Conservation (phyloP, 495 filamentous ascomycete species). For the Tetracladium setigerum region DNA sequence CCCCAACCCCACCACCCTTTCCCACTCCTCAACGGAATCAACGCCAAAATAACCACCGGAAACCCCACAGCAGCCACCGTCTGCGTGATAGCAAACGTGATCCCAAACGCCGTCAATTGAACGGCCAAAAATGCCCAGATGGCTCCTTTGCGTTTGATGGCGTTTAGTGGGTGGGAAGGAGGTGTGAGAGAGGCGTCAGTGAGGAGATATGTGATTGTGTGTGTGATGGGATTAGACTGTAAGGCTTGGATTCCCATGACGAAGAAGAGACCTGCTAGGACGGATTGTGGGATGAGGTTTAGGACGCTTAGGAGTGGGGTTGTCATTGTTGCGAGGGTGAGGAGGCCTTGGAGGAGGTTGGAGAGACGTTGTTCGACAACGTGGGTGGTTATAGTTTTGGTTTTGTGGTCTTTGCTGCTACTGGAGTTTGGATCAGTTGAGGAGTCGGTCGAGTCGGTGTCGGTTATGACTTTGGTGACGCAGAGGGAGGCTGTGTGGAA, state of each 20-base stretch:
- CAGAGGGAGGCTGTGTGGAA: slow-evolving; percentile 86
- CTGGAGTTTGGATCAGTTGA: slow-evolving; percentile 38
- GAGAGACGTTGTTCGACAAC: slow-evolving; percentile 90
- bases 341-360: slow-evolving; percentile 76
- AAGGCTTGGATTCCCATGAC: slow-evolving; percentile 87
- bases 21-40: slow-evolving; percentile 78
- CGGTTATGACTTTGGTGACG: slow-evolving; percentile 56
- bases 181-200: slow-evolving; percentile 60
- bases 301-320: slow-evolving; percentile 77
- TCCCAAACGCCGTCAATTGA: slow-evolving; percentile 75
- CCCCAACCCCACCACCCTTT: slow-evolving; percentile 67
- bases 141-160: slow-evolving; percentile 48
- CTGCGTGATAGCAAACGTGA: slow-evolving; percentile 91
- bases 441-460: too few species aligned
- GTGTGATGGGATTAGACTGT: slow-evolving; percentile 72
- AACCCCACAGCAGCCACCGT: slow-evolving; percentile 93
- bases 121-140: slow-evolving; percentile 71
- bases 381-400: slow-evolving; percentile 53
- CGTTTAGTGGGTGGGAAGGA: slow-evolving; percentile 56
- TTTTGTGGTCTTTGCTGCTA: slow-evolving; percentile 52
- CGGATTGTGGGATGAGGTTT: slow-evolving; percentile 78
- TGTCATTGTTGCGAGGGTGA: slow-evolving; percentile 82
- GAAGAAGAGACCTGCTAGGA: slow-evolving; percentile 89
- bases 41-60: slow-evolving; percentile 72
- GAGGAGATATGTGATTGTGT: slow-evolving; percentile 69